A percentile compares a stretch with the other conserved stretches of the same genome.
These are phyloP conservation scores for Pseudogymnoascus sp. DNA, from an alignment of 2,329 filamentous ascomycete genomes.

Conservation along the genomic window DNA sequence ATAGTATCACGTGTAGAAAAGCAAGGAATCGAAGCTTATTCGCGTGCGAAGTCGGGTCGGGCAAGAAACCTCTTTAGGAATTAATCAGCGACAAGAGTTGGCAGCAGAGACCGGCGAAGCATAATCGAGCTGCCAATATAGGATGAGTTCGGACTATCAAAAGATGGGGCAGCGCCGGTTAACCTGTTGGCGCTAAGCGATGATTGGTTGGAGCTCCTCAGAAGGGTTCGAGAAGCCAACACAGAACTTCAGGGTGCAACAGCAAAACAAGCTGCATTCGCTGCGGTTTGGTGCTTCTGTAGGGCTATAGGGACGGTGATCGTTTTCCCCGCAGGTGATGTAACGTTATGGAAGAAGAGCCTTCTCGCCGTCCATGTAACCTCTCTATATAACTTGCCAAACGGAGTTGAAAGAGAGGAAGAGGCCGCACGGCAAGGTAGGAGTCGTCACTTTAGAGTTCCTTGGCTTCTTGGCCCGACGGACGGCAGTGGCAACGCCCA, in stretches of 20 bases:
- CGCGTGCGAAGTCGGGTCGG: not conserved
- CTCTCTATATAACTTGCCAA: not conserved
- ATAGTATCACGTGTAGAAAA: not conserved
- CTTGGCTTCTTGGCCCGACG: not conserved
- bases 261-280: not conserved
- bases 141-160: not conserved
- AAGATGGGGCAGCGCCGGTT: not conserved
- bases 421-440: not conserved
- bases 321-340: not conserved
- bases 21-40: not conserved
- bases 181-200: not conserved
- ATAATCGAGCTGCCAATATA: not conserved
- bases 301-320: not conserved
- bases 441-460: not conserved
- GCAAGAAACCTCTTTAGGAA: not conserved
- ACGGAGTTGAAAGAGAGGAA: not conserved
- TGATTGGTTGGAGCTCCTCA: not conserved
- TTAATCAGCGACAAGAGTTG: not conserved
- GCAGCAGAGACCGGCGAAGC: not conserved
- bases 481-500: not conserved
- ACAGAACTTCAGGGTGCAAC: not conserved
- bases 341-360: not conserved
- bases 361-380: not conserved
- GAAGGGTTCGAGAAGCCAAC: slow-evolving; percentile 1
- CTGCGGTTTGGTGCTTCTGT: not conserved